Base-by-base conservation (phyloP, 495 filamentous ascomycete genomes). In the Terfezia boudieri region DNA sequence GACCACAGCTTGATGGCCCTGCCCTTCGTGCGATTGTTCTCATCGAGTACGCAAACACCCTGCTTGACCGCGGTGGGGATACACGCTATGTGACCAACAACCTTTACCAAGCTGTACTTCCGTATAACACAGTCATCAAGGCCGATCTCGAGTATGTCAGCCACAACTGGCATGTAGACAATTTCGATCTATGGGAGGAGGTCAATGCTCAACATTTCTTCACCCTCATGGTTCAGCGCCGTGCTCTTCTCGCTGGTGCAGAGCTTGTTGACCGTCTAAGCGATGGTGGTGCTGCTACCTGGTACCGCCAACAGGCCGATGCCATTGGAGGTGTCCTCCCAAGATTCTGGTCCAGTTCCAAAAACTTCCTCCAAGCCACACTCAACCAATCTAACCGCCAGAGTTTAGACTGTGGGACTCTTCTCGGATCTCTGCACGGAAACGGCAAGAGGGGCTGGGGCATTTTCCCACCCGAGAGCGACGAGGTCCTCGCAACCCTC, bases 161-260 rank as follows among this genome's bases (percentile, higher is more conserved):
- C 4, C 73, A 83, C 58, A 79, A 84, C 68, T 86, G 83, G 82
- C 67, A 57, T 35, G 60, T 54, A 10, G 51, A 36, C 22, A 78
- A 77, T 36, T 84, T 75, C 55, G 81, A 85, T 62, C 70, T 85
- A 0, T 84, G 81, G 81, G 81, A 84, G 59, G 81, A 84, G 65
- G 74, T 81, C 1, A 64, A 70, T 14, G 76, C 77, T 49, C 70
- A 68, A 50, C 78, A 77, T 6, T 82, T 83, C 69, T 83, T 74
- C 58, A 76, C 74, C 4, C 62, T 65, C 43, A 67, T 68, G 23
- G 68, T 67, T 14, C 69, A 72, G 50, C 70, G 69, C 58, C 69
- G 69, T 55, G 73, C 81, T 14, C 64, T 84, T 16, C 68, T 80
- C n/a, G 78, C 82, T 63, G 81, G 81, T 48, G 71, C 67, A 16